Base-by-base conservation (phyloP, 1,284 basidiomycete genomes). In the Amylostereum areolatum region DNA sequence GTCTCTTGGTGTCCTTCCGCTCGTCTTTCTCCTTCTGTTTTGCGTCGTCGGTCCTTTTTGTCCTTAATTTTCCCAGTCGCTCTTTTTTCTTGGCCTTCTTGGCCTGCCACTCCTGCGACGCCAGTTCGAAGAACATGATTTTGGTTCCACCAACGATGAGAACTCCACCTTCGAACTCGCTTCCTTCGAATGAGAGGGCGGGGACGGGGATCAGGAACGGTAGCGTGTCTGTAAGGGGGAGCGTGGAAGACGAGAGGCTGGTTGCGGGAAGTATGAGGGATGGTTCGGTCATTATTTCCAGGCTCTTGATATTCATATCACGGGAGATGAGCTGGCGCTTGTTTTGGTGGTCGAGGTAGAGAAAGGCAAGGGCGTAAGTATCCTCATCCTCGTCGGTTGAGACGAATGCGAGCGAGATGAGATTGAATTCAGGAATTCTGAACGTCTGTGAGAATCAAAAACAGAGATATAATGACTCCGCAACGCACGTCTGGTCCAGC, bases 401-500 rank as follows among this genome's bases (percentile, higher is more conserved):
- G 8, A 91, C 62, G 66, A 93, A 89, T 1, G 78, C 70, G 24
- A 92, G 61, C 11, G 83, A 78, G 24, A 92, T 70, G 3, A 95
- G 68, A 57, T 85, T 91, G 49, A 89, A 67, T 59, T 94, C 90
- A 5, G 81, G 77, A 35, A 92, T 62, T 47, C 90, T 93, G 55
- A 10, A 46, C 52, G 5, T 35, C 30, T 12, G 39, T 34, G 43
- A 24, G 57, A 45, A 39, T 45, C 24, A 49, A 45, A 35, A 18
- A 35, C 39, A 31, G 24, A 11, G 32, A n/a, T n/a, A 37, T 10
- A 28, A 48, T 18, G n/a, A 50, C 24, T 46, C 25, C 29, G 7
- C 47, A 48, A 72, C 84, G 57, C 59, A 89, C 88, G 77, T 73
- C 50, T 76, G 72, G 59, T 90, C 86, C 53, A 80, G 81, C 33